Evolutionary conservation across 208 protist genomes (phyloP).

Genomic region (Leishmania aethiopica): DNA sequence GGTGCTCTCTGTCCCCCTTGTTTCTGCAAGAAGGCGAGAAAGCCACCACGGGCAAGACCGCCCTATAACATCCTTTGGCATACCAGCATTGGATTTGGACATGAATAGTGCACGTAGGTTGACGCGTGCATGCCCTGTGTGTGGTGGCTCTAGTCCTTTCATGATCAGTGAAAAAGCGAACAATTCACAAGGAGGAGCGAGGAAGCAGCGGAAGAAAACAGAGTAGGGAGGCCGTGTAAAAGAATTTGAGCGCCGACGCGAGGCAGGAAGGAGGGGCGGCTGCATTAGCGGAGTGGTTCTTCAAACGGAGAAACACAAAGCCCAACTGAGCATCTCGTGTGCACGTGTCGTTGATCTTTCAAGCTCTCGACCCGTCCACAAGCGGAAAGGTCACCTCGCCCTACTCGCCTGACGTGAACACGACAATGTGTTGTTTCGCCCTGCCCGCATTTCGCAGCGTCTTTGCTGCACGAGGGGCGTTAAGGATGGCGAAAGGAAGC

Average conservation of each 20-base stretch:
- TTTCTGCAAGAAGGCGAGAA: not conserved
- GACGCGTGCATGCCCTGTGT: no score
- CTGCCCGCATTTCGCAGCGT: not conserved
- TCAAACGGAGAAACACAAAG: not conserved
- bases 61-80: not conserved
- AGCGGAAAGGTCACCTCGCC: not conserved
- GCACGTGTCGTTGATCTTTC: not conserved
- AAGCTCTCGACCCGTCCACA: not conserved
- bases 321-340: not conserved
- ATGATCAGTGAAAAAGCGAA: not conserved
- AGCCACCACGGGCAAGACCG: slow-evolving; percentile 8
- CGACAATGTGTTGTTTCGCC: no score
- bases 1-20: no score
- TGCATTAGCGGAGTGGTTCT: not conserved
- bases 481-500: not conserved
- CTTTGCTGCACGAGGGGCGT: not conserved
- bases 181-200: not conserved
- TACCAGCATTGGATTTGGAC: not conserved
- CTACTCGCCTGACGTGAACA: not conserved
- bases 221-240: not conserved
- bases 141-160: not conserved
- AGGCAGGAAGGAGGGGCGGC: not conserved
- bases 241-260: not conserved
- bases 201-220: not conserved
- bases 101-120: not conserved